Base-by-base conservation (phyloP, 768 basidiomycete species). In the Podaxis sp. region DNA sequence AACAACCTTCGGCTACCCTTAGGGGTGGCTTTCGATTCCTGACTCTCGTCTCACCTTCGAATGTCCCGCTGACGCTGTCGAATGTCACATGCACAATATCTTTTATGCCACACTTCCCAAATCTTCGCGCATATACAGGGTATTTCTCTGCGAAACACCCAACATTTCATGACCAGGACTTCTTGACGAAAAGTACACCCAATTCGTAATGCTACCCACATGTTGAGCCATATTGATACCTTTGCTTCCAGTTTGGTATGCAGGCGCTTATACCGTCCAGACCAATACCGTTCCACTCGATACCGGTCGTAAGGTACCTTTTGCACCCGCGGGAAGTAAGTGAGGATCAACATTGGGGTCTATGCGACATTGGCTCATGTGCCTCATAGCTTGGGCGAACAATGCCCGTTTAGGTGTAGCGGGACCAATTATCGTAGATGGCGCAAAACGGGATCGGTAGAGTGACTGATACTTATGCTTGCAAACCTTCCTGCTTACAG, bases 181-280 rank as follows among this genome's bases (percentile, higher is more conserved):
- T 86, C 59, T 63, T 85, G 68, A 85, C 82, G 0, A 86, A 84
- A 68, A 60, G 81, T 79, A 40, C 33, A 33, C 33, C 33, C 33
- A 33, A 9, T 33, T 33, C 33, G 1, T 33, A 33, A 33, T 33
- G 33, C 8, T 33, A 33, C 33, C 8, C 33, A 33, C 9, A 33
- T 33, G 9, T 24, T n/a, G n/a, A 53, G 52, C 36, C 1, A 52
- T 57, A 3, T 19, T 56, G 19, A 13, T 4, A 12, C 30, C 15
- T 30, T 36, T 30, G 42, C 58, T 49, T 53, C 2, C 49, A 82
- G 80, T 85, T 2, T 86, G 85, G 84, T 86, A 84, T 68, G 78
- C 84, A 0, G 85, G 85, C 4, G 84, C 84, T 2, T 87, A 87
- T 66, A 87, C 85, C 0, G 83, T 86, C 2, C 84, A 86, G 65